Conservation (phyloP, 2,329 filamentous ascomycete species). For the Arachnopeziza araneosa region DNA sequence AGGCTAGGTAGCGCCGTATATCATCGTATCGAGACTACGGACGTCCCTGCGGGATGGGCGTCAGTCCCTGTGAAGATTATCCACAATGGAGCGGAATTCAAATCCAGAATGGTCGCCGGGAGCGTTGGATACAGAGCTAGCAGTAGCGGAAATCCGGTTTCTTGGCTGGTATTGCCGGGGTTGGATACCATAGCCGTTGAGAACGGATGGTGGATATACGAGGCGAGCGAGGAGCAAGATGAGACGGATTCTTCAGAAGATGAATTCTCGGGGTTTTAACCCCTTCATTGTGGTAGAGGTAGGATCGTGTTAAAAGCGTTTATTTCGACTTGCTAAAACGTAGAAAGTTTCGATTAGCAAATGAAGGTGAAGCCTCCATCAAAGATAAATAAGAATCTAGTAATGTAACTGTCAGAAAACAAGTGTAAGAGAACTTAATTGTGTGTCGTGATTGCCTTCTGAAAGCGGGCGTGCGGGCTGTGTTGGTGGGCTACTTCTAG, state of each 20-base stretch:
- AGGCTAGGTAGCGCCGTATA: conserved; percentile 21
- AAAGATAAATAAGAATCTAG: too few species aligned
- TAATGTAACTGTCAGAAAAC: too few species aligned
- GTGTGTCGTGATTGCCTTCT: too few species aligned
- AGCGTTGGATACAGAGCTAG: conserved; percentile 20
- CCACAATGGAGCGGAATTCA: conserved; percentile 26
- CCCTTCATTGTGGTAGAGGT: too few species aligned
- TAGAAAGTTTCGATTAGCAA: too few species aligned
- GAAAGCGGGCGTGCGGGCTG: too few species aligned
- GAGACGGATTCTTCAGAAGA: background rate
- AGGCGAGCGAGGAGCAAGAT: conserved; percentile 1
- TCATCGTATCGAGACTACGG: conserved; percentile 21
- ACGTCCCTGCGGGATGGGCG: conserved; percentile 27
- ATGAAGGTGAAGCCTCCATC: too few species aligned
- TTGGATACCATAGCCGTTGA: conserved; percentile 17
- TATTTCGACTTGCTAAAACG: too few species aligned
- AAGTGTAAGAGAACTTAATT: too few species aligned
- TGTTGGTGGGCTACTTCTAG: too few species aligned
- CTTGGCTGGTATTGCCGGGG: background rate
- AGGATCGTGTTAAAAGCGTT: too few species aligned
- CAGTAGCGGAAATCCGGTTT: conserved; percentile 2
- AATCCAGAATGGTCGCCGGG: conserved; percentile 30
- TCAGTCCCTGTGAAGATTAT: conserved; percentile 32
- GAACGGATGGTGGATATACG: conserved; percentile 29
- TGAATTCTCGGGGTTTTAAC: background rate